Evolutionary conservation across 768 basidiomycete genomes (phyloP), one percentile per base, ranked within the genome.

Genomic region (Naganishia vishniacii): DNA sequence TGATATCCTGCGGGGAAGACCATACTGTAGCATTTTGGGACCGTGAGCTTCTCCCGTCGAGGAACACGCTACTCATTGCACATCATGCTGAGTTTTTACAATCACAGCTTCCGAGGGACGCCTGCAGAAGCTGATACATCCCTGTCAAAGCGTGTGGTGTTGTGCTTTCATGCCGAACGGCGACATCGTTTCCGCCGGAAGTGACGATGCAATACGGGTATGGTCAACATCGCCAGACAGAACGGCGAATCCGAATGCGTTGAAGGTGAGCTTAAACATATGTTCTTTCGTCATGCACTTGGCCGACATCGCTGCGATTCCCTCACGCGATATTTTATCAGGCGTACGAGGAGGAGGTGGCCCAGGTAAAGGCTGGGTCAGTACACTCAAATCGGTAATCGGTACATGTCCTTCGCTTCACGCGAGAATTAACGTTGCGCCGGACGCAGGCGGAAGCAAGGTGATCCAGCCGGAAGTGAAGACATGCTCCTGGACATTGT

Each of bases 71-170:
- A 34, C 34, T 40, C 2, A 20, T 34, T n/a, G 16, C 23, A 18
- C 9, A n/a, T 23, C 53, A 13, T 13, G 16, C 20, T 25, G 2
- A 1, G 11, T 37, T 25, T 6, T 16, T 12, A 3, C 13, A 40
- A 20, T 37, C 26, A 62, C 26, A n/a, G 12, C n/a, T 51, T 1
- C 16, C 20, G 20, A 68, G 65, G 60, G 73, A 29, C 37, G 32
- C 9, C 48, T 70, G 25, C 66, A 70, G 28, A 70, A 47, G 16
- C 40, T 77, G 5, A 59, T 72, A 4, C 74, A 74, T 49, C 75
- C 75, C 0, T 74, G 74, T 28, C 74, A 75, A 42, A 71, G 71
- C 8, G 76, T 77, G 20, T 77, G 76, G 76, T 68, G 72, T 12
- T 70, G 71, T 11, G 61, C 67, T n/a, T 62, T 56, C 5, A 40